Percentiles rank a stretch among this genome's conserved stretches.
These are phyloP conservation scores for Paraphoma chrysanthemicola DNA, from an alignment of 2,329 filamentous ascomycete genomes.

Conservation along the genomic window DNA sequence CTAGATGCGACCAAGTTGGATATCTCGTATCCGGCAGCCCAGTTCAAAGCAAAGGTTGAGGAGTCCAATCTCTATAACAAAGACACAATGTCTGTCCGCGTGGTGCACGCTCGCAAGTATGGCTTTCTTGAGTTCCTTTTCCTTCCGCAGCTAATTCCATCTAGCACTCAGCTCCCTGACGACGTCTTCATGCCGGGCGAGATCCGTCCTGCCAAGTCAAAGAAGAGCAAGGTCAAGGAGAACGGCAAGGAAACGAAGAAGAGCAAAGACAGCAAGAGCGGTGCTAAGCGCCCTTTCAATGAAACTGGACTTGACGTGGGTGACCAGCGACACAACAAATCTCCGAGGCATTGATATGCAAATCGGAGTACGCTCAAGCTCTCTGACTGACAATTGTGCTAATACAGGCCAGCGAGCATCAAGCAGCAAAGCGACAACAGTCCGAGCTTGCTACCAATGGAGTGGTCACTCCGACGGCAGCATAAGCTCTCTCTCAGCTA, in stretches of 20 bases:
- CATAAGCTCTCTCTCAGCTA: conserved; percentile 37
- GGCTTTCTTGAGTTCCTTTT: conserved; percentile 37
- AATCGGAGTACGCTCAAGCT: conserved; percentile 25
- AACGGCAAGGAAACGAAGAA: not conserved
- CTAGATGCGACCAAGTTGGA: conserved; percentile 71
- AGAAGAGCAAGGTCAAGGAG: conserved; percentile 50
- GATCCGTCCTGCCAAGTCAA: conserved; percentile 51
- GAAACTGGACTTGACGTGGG: conserved; percentile 57
- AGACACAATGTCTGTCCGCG: conserved; percentile 77
- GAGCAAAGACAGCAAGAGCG: not conserved
- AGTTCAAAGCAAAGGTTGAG: conserved; percentile 84
- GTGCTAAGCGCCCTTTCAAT: conserved; percentile 51
- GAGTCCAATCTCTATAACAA: conserved; percentile 77
- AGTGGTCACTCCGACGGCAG: conserved; percentile 34
- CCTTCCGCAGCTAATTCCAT: conserved; percentile 20
- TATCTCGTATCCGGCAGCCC: conserved; percentile 79
- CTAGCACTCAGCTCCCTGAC: conserved; percentile 82
- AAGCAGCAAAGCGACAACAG: conserved; percentile 42
- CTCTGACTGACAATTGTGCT: conserved; percentile 44
- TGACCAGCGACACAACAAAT: conserved; percentile 32
- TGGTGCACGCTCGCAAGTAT: conserved; percentile 88
- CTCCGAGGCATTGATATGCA: conserved; percentile 22
- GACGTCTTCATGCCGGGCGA: conserved; percentile 89
- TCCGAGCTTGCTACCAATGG: conserved; percentile 38
- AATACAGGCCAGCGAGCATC: conserved; percentile 46